These are phyloP conservation scores for Xylaria scruposa DNA, from an alignment of 495 filamentous ascomycete genomes.

Conservation along the genomic window DNA sequence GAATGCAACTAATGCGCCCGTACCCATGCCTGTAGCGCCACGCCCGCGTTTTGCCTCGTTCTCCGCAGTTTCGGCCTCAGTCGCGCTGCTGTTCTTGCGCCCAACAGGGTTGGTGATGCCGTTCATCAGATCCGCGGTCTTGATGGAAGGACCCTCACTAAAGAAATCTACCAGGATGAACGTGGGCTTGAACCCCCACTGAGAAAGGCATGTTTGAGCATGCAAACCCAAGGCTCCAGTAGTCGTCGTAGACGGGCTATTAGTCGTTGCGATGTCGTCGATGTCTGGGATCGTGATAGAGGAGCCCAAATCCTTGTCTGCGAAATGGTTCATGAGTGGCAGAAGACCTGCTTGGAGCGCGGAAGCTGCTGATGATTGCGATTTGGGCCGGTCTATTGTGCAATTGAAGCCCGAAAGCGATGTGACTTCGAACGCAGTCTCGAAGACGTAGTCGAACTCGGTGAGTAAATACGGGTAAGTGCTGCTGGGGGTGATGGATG, in stretches of 20 bases:
- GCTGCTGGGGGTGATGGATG: slow-evolving; percentile 57
- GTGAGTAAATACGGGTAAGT: slow-evolving; percentile 67
- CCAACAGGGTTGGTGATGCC: slow-evolving; percentile 51
- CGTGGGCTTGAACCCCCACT: slow-evolving; percentile 62
- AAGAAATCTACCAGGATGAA: slow-evolving; percentile 74
- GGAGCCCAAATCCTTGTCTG: slow-evolving; percentile 63
- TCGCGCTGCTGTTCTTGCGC: slow-evolving; percentile 33
- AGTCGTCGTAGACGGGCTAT: slow-evolving; percentile 49
- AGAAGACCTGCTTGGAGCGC: slow-evolving; percentile 56
- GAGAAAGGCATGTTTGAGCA: slow-evolving; percentile 53
- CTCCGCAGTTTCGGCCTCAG: slow-evolving; percentile 20
- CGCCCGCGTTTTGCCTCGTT: slow-evolving; percentile 24
- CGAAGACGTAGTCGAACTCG: slow-evolving; percentile 75
- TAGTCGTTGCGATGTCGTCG: slow-evolving; percentile 60
- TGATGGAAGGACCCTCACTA: slow-evolving; percentile 65
- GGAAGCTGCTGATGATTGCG: slow-evolving; percentile 48
- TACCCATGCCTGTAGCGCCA: slow-evolving; percentile 26
- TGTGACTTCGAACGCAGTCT: slow-evolving; percentile 70
- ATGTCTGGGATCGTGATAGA: slow-evolving; percentile 65
- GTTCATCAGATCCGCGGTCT: slow-evolving; percentile 64
- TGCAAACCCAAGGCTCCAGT: slow-evolving; percentile 66
- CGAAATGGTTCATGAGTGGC: slow-evolving; percentile 76
- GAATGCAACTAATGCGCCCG: slow-evolving; percentile 42
- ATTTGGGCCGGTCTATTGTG: slow-evolving; percentile 64
- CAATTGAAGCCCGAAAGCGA: slow-evolving; percentile 62